Base-by-base conservation (phyloP, 805 yeast species). In the Candida peoriensis region DNA sequence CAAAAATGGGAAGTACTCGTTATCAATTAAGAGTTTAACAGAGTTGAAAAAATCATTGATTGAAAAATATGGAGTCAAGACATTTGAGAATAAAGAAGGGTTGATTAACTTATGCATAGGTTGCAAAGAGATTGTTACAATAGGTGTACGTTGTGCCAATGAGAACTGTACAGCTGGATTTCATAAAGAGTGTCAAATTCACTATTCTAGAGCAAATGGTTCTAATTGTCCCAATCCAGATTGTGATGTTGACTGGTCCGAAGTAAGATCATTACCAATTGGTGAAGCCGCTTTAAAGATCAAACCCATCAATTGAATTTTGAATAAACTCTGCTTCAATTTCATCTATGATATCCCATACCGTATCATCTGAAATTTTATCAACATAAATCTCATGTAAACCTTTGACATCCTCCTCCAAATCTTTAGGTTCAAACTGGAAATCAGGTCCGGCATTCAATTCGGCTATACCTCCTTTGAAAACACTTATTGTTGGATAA, bases 401-500 rank as follows among this genome's bases (percentile, higher is more conserved):
- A 0, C 82, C 70, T 32, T 67, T 66, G 1, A 78, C 70, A 2
- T 38, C 54, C 0, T 54, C 15, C 1, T 46, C 43, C 8, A 66
- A 21, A 11, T 58, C 63, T 0, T 48, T 52, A 1, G 80, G 74
- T 11, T 61, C 58, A 34, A 48, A 66, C 41, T 66, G 64, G 46
- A 88, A 72, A 10, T 76, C 66, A 0, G 86, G 81, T 0, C 88
- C 83, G 3, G 86, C 68, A 43, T 83, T 78, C 37, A 90, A 56
- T 39, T 72, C 64, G 5, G 85, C 95, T 8, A 72, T 63, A 0
- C 97, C 97, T 3, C 81, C 81, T 44, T 76, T 76, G 54, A 76
- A 93, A 18, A 82, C 83, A 36, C 95, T 83, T 22, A 86, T 68
- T 64, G 88, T 85, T 2, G 98, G 97, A 59, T 79, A 93, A 55